Percentiles rank a stretch among this genome's conserved stretches.
Evolutionary conservation across 1,284 basidiomycete species (phyloP).

Genomic region (Porodaedalea pini): DNA sequence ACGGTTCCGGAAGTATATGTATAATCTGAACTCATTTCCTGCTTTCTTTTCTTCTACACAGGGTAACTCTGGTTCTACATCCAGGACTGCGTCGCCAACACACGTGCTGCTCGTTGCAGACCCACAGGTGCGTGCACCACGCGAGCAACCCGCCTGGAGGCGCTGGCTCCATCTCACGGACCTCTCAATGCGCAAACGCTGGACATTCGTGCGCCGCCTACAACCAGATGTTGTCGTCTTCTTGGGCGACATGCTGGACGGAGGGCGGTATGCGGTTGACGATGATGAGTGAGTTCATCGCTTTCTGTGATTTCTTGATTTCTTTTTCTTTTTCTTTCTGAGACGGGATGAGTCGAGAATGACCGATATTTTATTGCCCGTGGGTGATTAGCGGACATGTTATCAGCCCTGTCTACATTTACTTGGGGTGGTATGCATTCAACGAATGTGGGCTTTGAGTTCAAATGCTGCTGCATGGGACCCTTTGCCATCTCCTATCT

Average conservation of each 20-base stretch:
- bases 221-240: slow-evolving; percentile 63
- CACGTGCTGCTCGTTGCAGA: slow-evolving; percentile 79
- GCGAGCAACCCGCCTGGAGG: slow-evolving; percentile 37
- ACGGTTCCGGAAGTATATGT: neutral
- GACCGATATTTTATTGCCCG: too few species aligned
- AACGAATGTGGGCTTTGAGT: too few species aligned
- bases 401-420: too few species aligned
- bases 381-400: too few species aligned
- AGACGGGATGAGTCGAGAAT: neutral
- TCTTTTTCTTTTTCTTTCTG: neutral
- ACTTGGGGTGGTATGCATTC: too few species aligned
- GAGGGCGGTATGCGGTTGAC: slow-evolving; percentile 56
- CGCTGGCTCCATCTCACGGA: slow-evolving; percentile 57
- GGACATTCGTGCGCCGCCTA: slow-evolving; percentile 40
- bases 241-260: slow-evolving; percentile 76
- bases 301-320: neutral
- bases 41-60: neutral
- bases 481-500: too few species aligned
- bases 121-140: slow-evolving; percentile 62
- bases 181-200: slow-evolving; percentile 70
- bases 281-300: slow-evolving; percentile 58
- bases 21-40: neutral
- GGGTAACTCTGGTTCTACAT: too few species aligned
- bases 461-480: too few species aligned
- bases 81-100: neutral